A percentile compares a stretch with the other conserved stretches of the same genome.
phyloP scores from a whole-genome alignment of 345 rosid species.

The Salix suchowensis region DNA sequence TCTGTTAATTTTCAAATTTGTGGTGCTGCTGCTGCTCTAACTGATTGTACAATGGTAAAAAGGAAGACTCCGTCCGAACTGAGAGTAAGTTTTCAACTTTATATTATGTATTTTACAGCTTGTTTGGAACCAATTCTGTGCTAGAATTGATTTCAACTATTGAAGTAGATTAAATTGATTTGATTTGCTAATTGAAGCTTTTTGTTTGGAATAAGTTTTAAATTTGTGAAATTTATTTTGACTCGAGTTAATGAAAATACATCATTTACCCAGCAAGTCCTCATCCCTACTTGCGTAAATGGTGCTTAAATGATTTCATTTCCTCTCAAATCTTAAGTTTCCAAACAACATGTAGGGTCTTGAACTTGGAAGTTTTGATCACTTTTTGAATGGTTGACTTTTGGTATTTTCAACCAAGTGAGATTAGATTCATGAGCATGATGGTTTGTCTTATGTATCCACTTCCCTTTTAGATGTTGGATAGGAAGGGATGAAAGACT shows the following conservation, averaged over 20 bases:
- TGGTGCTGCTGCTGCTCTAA: slow-evolving; percentile 42
- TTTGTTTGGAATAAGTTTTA: too few species aligned
- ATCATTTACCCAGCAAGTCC: too few species aligned
- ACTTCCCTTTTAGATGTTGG: not conserved
- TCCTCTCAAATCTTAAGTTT: too few species aligned
- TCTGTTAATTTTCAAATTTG: slow-evolving; percentile 41
- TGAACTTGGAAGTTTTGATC: not conserved
- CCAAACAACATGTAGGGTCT: not conserved
- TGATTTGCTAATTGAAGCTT: too few species aligned
- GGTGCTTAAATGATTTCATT: too few species aligned
- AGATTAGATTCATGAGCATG: not conserved
- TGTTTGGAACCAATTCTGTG: too few species aligned
- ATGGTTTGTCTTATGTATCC: not conserved
- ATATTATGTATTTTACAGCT: not conserved
- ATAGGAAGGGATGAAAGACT: not conserved
- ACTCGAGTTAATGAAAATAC: too few species aligned
- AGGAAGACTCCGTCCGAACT: slow-evolving; percentile 88
- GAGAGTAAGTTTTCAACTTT: slow-evolving; percentile 35
- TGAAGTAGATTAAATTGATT: too few species aligned
- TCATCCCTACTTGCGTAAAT: too few species aligned
- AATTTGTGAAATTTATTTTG: too few species aligned
- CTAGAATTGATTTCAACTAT: too few species aligned
- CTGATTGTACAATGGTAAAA: slow-evolving; percentile 38
- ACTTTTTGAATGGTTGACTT: not conserved
- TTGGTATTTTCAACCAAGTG: not conserved